A percentile compares a stretch with the other conserved stretches of the same genome.
Evolutionary conservation across 2,329 filamentous ascomycete species (phyloP).

Genomic region (Aspergillus tanneri): DNA sequence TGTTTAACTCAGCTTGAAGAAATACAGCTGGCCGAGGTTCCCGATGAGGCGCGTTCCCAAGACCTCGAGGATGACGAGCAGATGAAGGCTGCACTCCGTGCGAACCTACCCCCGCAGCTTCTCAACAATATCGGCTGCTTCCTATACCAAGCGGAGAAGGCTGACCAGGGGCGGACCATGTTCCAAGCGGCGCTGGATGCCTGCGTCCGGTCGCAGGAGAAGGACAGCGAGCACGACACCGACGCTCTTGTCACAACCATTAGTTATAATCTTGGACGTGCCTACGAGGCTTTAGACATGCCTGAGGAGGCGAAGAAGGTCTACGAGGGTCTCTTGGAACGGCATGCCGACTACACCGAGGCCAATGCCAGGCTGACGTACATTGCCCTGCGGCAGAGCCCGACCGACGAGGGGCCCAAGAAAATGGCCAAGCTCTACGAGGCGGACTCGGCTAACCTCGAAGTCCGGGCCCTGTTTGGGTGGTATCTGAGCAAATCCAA

Average conservation of each 20-base stretch:
- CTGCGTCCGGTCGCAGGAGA: constrained; percentile 76
- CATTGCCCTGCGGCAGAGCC: constrained; percentile 77
- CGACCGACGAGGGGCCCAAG: constrained; percentile 82
- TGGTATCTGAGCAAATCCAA: constrained; percentile 93
- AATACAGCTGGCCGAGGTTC: constrained; percentile 77
- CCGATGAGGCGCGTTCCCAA: constrained; percentile 65
- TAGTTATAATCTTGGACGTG: constrained; percentile 91
- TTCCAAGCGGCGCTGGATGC: constrained; percentile 91
- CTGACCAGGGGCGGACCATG: constrained; percentile 74
- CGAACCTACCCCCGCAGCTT: constrained; percentile 80
- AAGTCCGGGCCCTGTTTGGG: constrained; percentile 88
- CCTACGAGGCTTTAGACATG: constrained; percentile 82
- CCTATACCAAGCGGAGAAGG: constrained; percentile 82
- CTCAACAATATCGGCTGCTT: constrained; percentile 98
- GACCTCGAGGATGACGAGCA: constrained; percentile 61
- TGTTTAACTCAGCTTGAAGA: constrained; percentile 91
- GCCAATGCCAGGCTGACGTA: constrained; percentile 86
- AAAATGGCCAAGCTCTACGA: constrained; percentile 83
- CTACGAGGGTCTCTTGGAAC: constrained; percentile 79
- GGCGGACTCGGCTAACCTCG: constrained; percentile 77
- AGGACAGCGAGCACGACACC: constrained; percentile 73
- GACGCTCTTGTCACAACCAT: constrained; percentile 94
- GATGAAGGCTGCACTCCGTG: constrained; percentile 61
- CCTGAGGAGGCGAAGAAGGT: constrained; percentile 81
- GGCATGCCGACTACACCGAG: constrained; percentile 90